phyloP scores from a whole-genome alignment of 768 basidiomycete species.

The Boletus rubropictus region DNA sequence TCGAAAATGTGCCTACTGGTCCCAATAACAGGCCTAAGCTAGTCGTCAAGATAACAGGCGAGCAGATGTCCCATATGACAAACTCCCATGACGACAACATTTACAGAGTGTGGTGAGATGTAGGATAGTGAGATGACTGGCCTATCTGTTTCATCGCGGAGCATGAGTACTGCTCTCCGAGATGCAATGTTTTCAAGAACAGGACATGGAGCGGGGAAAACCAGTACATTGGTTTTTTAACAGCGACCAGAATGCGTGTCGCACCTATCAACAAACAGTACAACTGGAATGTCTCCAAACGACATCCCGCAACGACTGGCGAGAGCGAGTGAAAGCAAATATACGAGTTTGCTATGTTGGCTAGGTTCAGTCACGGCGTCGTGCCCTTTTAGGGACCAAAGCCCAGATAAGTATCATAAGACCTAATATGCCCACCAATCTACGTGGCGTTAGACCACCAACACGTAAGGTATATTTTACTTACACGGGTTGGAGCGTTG shows the following conservation, averaged over 20 bases:
- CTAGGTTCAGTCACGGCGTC: constrained; percentile 2
- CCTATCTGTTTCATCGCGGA: neutral
- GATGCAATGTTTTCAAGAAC: neutral
- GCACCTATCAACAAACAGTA: neutral
- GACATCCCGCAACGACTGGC: neutral
- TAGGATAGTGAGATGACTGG: constrained; percentile 21
- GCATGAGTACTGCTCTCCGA: neutral
- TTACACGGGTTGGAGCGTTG: constrained; percentile 45
- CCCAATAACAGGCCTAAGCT: constrained; percentile 87
- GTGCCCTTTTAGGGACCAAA: constrained; percentile 29
- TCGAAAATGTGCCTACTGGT: constrained; percentile 92
- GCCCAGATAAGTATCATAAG: constrained; percentile 38
- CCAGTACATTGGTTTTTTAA: neutral
- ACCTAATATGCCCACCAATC: constrained; percentile 34
- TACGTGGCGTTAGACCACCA: neutral
- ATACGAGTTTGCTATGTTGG: neutral
- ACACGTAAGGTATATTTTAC: constrained; percentile 13
- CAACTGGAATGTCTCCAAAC: no score
- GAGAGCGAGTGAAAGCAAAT: neutral
- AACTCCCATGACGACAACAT: neutral
- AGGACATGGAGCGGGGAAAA: neutral
- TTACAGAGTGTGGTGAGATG: constrained; percentile 56
- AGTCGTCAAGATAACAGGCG: constrained; percentile 81
- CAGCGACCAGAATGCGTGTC: neutral
- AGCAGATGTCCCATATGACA: constrained; percentile 12